Percentiles rank a stretch among this genome's conserved stretches.
phyloP scores from a whole-genome alignment of 495 filamentous ascomycete genomes.

The Massariosphaeria phaeospora region DNA sequence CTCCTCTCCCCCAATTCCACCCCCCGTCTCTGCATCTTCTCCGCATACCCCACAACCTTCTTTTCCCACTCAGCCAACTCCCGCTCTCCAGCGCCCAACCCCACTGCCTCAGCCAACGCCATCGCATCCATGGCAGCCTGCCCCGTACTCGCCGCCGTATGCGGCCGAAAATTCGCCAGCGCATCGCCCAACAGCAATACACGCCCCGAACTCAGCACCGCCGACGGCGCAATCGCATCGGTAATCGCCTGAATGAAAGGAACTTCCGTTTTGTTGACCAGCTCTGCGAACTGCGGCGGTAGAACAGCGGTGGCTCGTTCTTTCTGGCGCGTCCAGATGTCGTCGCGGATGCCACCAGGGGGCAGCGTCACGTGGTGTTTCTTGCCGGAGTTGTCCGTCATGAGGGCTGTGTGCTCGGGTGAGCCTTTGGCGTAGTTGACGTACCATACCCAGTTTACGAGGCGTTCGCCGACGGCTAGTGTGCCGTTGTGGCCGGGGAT shows the following conservation, averaged over 20 bases:
- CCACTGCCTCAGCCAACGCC: slow-evolving; percentile 29
- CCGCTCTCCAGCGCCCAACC: not conserved
- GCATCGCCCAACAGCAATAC: slow-evolving; percentile 55
- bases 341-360: slow-evolving; percentile 44
- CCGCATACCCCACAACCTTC: slow-evolving; percentile 3
- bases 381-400: slow-evolving; percentile 50
- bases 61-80: not conserved
- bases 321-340: slow-evolving; percentile 46
- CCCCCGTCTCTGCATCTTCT: not conserved
- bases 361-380: slow-evolving; percentile 48
- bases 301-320: slow-evolving; percentile 42
- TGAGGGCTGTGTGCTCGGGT: slow-evolving; percentile 46
- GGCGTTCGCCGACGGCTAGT: slow-evolving; percentile 42
- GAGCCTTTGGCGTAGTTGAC: slow-evolving; percentile 46
- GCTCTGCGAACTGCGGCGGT: slow-evolving; percentile 51
- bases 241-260: slow-evolving; percentile 56
- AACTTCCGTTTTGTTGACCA: slow-evolving; percentile 45
- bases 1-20: too few relatives aligned
- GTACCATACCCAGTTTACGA: slow-evolving; percentile 58
- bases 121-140: slow-evolving; percentile 49
- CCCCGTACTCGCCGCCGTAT: slow-evolving; percentile 50
- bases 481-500: slow-evolving; percentile 44
- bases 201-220: slow-evolving; percentile 47
- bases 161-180: slow-evolving; percentile 52
- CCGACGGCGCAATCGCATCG: slow-evolving; percentile 46